These are phyloP conservation scores for Umbilicaria muhlenbergii DNA, from an alignment of 495 filamentous ascomycete genomes.

Conservation along the genomic window DNA sequence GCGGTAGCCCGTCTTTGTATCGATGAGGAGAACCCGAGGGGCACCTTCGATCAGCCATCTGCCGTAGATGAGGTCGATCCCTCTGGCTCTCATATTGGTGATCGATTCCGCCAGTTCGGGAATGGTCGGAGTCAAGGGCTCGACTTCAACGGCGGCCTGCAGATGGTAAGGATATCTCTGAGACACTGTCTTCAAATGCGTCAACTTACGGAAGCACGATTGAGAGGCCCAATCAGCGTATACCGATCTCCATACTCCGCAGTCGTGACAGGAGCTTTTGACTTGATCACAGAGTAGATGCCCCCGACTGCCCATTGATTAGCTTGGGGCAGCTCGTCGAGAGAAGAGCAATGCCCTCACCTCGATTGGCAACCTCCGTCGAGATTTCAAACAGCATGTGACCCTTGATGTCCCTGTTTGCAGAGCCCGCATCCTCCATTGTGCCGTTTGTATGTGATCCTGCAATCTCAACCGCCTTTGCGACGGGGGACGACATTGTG, in stretches of 20 bases:
- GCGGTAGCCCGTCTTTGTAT: slow-evolving; percentile 80
- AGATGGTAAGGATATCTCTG: slow-evolving; percentile 1
- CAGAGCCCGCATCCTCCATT: slow-evolving; percentile 19
- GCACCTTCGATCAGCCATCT: slow-evolving; percentile 97
- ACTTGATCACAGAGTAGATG: slow-evolving; percentile 98
- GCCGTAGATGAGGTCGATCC: slow-evolving; percentile 82
- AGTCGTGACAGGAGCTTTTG: slow-evolving; percentile 93
- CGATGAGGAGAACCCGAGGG: slow-evolving; percentile 82
- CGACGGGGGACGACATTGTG: no score
- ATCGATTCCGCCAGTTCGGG: slow-evolving; percentile 71
- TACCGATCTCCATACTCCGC: slow-evolving; percentile 97
- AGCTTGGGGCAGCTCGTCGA: neutral
- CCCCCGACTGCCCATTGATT: slow-evolving; percentile 54
- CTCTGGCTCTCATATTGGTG: slow-evolving; percentile 74
- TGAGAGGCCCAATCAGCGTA: slow-evolving; percentile 87
- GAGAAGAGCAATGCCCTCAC: slow-evolving; percentile 25
- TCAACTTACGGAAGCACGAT: slow-evolving; percentile 60
- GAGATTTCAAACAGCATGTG: slow-evolving; percentile 88
- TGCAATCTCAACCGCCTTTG: no score
- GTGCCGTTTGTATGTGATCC: no score
- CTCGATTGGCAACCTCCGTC: slow-evolving; percentile 92
- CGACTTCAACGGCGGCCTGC: slow-evolving; percentile 88
- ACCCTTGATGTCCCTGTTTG: slow-evolving; percentile 53
- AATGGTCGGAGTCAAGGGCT: slow-evolving; percentile 72
- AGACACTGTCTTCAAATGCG: neutral